phyloP scores from a whole-genome alignment of 805 yeast species.

The Candida tammaniensis region DNA sequence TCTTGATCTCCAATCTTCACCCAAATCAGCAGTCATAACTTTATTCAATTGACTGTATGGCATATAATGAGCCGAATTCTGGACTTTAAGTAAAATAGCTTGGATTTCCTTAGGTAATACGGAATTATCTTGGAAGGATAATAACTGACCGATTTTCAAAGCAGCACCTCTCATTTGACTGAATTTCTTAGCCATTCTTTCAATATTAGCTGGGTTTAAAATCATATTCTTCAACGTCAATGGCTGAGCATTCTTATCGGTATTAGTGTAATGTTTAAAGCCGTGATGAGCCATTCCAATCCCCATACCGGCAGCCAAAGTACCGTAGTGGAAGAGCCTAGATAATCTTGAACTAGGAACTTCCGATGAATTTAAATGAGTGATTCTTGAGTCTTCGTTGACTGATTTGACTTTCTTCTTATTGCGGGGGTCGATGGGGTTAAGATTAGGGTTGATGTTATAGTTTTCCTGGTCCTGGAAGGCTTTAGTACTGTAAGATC shows the following conservation, averaged over 20 bases:
- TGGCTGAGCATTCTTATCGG: slow-evolving; percentile 34
- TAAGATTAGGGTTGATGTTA: slow-evolving; percentile 2
- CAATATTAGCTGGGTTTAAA: slow-evolving; percentile 79
- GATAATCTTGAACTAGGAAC: slow-evolving; percentile 89
- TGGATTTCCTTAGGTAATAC: slow-evolving; percentile 84
- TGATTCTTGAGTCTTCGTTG: slow-evolving; percentile 20
- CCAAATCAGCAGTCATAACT: slow-evolving; percentile 71
- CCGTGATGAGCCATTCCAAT: slow-evolving; percentile 79
- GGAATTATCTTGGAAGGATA: slow-evolving; percentile 89
- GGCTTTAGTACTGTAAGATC: slow-evolving; percentile 8
- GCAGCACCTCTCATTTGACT: slow-evolving; percentile 99
- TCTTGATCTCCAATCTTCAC: slow-evolving; percentile 70
- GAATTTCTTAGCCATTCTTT: slow-evolving; percentile 81
- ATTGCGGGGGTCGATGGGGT: slow-evolving; percentile 2
- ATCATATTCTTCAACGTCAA: slow-evolving; percentile 57
- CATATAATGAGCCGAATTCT: slow-evolving; percentile 95
- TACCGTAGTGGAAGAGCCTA: slow-evolving; percentile 88
- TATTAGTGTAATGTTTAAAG: slow-evolving; percentile 60
- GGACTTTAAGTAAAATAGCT: slow-evolving; percentile 76
- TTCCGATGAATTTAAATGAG: slow-evolving; percentile 48
- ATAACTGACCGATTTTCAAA: slow-evolving; percentile 91
- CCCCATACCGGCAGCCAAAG: slow-evolving; percentile 89
- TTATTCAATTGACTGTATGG: slow-evolving; percentile 85
- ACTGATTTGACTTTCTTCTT: slow-evolving; percentile 3
- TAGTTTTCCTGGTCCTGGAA: slow-evolving; percentile 3